phyloP scores from a whole-genome alignment of 768 basidiomycete genomes.

The Mycena haematopus region DNA sequence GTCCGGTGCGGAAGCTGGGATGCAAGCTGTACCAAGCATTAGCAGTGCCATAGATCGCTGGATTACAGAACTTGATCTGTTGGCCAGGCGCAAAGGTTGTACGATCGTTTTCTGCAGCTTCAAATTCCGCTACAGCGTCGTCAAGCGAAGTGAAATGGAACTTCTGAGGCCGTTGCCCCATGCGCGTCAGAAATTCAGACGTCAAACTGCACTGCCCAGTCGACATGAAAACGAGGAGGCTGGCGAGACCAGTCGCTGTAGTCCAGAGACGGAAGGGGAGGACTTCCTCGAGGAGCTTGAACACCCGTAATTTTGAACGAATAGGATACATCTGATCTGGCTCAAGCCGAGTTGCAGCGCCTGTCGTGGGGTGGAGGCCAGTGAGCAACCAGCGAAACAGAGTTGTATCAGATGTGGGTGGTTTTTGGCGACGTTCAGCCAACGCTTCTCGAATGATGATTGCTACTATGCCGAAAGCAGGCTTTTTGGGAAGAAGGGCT shows the following conservation, averaged over 20 bases:
- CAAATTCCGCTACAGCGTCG: neutral
- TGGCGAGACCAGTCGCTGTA: constrained; percentile 5
- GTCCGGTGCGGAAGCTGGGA: neutral
- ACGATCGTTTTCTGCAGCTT: neutral
- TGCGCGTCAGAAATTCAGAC: constrained; percentile 1
- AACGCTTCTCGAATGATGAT: constrained; percentile 13
- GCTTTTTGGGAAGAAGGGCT: neutral
- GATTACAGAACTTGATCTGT: neutral
- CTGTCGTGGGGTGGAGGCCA: constrained; percentile 6
- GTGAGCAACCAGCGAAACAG: constrained; percentile 5
- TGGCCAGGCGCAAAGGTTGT: neutral
- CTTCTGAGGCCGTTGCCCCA: neutral
- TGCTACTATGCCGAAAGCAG: constrained; percentile 8
- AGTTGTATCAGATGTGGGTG: neutral
- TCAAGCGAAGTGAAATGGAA: neutral
- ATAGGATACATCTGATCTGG: constrained; percentile 21
- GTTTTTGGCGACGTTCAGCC: neutral
- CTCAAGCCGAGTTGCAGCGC: neutral
- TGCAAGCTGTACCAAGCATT: constrained; percentile 10
- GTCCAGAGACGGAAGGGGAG: constrained; percentile 1
- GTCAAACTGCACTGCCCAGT: constrained; percentile 28
- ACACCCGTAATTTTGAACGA: constrained; percentile 2
- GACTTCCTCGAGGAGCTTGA: neutral
- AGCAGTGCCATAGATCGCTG: constrained; percentile 6
- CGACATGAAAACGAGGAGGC: constrained; percentile 19